Conservation (phyloP, 768 basidiomycete species). For the Russula earlei region DNA sequence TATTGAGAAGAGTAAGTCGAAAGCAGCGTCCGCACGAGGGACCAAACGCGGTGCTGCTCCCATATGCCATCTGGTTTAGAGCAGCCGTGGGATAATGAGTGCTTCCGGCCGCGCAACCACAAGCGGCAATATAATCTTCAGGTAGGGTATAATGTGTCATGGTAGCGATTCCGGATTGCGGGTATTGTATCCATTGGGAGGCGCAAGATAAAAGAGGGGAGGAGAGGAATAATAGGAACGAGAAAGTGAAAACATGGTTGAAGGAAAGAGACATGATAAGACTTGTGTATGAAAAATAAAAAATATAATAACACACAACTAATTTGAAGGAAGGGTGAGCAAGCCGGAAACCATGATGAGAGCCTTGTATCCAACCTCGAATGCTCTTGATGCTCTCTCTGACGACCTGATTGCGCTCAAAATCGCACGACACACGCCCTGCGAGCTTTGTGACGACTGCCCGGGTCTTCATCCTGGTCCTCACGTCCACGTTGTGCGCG, state of each 20-base stretch:
- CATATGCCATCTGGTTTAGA: slow-evolving; percentile 70
- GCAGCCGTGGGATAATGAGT: slow-evolving; percentile 70
- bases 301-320: background rate
- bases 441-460: slow-evolving; percentile 58
- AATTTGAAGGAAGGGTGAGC: background rate
- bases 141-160: slow-evolving; percentile 66
- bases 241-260: background rate
- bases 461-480: slow-evolving; percentile 58
- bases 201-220: slow-evolving; percentile 20
- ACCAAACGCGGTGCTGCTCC: slow-evolving; percentile 61
- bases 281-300: background rate
- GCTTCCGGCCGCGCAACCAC: slow-evolving; percentile 56
- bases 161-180: slow-evolving; percentile 53
- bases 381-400: slow-evolving; percentile 39
- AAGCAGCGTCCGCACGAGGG: slow-evolving; percentile 75
- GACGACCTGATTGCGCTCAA: slow-evolving; percentile 52
- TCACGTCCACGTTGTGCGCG: slow-evolving; percentile 48
- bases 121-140: slow-evolving; percentile 52
- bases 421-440: slow-evolving; percentile 75
- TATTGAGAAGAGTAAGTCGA: slow-evolving; percentile 62
- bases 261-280: background rate
- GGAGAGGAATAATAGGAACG: slow-evolving; percentile 14
- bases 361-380: slow-evolving; percentile 57
- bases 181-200: slow-evolving; percentile 55
- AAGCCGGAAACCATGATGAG: slow-evolving; percentile 39